Conservation (phyloP, 2,329 filamentous ascomycete species). For the Fusarium fujikuroi region DNA sequence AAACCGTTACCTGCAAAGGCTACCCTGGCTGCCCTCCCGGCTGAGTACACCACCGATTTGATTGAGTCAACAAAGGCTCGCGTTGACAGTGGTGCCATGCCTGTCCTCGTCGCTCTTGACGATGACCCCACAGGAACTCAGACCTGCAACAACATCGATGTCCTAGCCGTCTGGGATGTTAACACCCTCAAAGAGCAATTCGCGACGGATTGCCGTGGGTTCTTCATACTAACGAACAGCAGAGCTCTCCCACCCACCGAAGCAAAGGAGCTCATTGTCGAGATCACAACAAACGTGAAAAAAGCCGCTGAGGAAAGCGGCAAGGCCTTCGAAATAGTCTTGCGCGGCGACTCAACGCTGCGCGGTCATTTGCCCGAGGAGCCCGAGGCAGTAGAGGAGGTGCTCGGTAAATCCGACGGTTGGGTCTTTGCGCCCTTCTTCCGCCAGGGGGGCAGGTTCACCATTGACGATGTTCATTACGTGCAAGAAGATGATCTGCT, state of each 20-base stretch:
- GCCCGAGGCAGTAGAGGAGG: neutral
- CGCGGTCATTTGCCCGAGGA: neutral
- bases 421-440: neutral
- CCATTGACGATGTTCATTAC: neutral
- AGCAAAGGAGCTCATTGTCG: neutral
- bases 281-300: neutral
- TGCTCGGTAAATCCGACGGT: neutral
- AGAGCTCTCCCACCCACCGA: neutral
- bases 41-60: neutral
- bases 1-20: neutral
- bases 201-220: neutral
- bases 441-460: neutral
- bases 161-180: constrained; percentile 65
- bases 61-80: neutral
- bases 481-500: fast-evolving
- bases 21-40: neutral
- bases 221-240: neutral
- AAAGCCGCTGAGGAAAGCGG: neutral
- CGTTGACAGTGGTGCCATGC: neutral
- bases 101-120: constrained; percentile 54
- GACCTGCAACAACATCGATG: constrained; percentile 67
- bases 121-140: constrained; percentile 71
- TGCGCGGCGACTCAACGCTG: neutral
- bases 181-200: constrained; percentile 49
- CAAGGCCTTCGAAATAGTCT: neutral